These are phyloP conservation scores for Calocybe indica DNA, from an alignment of 768 basidiomycete species.

Conservation along the genomic window DNA sequence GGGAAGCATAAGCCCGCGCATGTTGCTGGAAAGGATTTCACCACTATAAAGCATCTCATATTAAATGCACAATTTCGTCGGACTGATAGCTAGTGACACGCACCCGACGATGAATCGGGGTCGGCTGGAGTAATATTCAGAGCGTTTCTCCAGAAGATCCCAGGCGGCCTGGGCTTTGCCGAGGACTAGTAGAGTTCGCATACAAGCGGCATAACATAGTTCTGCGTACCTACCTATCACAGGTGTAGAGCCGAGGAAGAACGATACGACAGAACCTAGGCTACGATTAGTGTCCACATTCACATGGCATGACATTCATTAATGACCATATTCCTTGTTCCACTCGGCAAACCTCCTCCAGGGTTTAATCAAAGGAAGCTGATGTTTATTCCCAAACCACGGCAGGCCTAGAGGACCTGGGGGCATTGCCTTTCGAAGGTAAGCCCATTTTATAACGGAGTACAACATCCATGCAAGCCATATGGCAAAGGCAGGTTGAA, in stretches of 20 bases:
- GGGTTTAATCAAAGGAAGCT: slow-evolving; percentile 37
- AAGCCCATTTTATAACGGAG: slow-evolving; percentile 21
- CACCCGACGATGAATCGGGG: slow-evolving; percentile 41
- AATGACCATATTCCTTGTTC: slow-evolving; percentile 37
- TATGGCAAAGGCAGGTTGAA: neutral
- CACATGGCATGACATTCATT: neutral
- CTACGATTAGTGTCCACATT: neutral
- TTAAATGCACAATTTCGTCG: neutral
- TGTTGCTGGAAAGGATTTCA: slow-evolving; percentile 41
- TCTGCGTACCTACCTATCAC: slow-evolving; percentile 26
- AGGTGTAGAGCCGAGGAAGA: slow-evolving; percentile 35
- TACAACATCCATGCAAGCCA: slow-evolving; percentile 14
- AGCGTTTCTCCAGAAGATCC: neutral
- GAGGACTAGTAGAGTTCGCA: neutral
- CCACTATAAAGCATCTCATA: slow-evolving; percentile 18
- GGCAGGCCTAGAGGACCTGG: slow-evolving; percentile 41
- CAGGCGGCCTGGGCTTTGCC: neutral
- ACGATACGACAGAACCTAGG: slow-evolving; percentile 33
- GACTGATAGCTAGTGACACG: slow-evolving; percentile 1
- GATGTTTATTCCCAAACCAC: slow-evolving; percentile 38
- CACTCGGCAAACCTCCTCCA: slow-evolving; percentile 45
- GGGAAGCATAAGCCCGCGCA: slow-evolving; percentile 38
- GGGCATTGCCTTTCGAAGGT: slow-evolving; percentile 30
- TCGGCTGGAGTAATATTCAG: neutral
- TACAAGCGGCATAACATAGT: neutral